Conservation (phyloP, 225 moss, liverwort and hornwort genomes). For the Polytrichum formosum region DNA sequence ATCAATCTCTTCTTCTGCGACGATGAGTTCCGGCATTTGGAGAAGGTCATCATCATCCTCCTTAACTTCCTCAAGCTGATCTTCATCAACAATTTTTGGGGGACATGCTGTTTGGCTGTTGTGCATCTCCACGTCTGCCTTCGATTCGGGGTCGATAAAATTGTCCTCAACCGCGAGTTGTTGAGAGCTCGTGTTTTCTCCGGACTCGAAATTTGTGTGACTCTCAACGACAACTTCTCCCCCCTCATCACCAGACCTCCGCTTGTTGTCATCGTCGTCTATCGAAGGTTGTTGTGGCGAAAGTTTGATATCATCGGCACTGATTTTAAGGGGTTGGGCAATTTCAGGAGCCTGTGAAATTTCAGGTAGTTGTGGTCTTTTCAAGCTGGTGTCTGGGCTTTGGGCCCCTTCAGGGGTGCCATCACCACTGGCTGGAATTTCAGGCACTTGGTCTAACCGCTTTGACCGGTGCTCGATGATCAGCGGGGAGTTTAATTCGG, state of each 20-base stretch:
- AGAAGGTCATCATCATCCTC: too few species aligned
- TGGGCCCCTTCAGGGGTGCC: slow-evolving; percentile 32
- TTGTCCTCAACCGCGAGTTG: too few species aligned
- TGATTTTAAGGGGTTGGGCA: slow-evolving; percentile 33
- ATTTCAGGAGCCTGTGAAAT: slow-evolving; percentile 15
- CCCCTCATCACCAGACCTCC: slow-evolving; percentile 32
- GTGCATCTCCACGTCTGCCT: slow-evolving; percentile 27
- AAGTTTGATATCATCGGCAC: slow-evolving; percentile 28
- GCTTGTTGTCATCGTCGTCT: slow-evolving; percentile 3
- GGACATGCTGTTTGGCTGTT: too few species aligned
- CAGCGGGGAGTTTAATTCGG: slow-evolving; percentile 46
- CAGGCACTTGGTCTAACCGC: slow-evolving; percentile 36
- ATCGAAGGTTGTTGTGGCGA: slow-evolving; percentile 5
- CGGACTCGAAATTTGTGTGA: too few species aligned
- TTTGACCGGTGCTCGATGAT: slow-evolving; percentile 42
- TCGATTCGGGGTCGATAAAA: slow-evolving; percentile 31
- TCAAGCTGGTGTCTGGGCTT: slow-evolving; percentile 11
- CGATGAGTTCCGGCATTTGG: too few species aligned
- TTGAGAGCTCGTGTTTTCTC: too few species aligned
- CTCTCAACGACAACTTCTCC: slow-evolving; percentile 3
- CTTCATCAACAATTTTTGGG: too few species aligned
- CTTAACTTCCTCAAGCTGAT: too few species aligned
- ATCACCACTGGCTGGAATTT: slow-evolving; percentile 26
- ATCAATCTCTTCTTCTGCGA: too few species aligned
- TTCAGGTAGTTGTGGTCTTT: background rate